Conservation (phyloP, 2,329 filamentous ascomycete genomes). For the Aspergillus japonicus region DNA sequence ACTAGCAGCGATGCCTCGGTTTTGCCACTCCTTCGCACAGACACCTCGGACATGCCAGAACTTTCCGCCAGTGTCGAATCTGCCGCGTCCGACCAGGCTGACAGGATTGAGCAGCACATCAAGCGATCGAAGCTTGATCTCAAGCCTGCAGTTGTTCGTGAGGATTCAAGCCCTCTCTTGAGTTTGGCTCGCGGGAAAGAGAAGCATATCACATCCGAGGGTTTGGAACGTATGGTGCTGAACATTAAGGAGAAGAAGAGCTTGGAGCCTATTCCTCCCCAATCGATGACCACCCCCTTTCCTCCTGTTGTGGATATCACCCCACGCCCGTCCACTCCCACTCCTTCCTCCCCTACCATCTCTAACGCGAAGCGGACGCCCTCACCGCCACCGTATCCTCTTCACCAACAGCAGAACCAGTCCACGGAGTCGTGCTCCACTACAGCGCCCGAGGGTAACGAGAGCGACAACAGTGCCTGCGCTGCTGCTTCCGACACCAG, state of each 20-base stretch:
- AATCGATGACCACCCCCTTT: conserved; percentile 40
- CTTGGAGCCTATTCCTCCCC: conserved; percentile 57
- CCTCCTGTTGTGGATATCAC: conserved; percentile 44
- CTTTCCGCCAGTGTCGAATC: conserved; percentile 78
- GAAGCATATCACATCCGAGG: conserved; percentile 87
- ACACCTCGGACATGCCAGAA: conserved; percentile 60
- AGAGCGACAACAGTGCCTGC: conserved; percentile 47
- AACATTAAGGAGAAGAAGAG: conserved; percentile 83
- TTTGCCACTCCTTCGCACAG: conserved; percentile 48
- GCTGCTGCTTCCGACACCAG: conserved; percentile 59
- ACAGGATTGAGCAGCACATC: conserved; percentile 56
- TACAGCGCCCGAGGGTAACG: conserved; percentile 46
- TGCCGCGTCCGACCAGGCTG: conserved; percentile 62
- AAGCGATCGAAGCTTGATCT: conserved; percentile 65
- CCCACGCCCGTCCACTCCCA: conserved; percentile 44
- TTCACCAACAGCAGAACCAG: conserved; percentile 35
- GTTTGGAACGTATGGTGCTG: conserved; percentile 90
- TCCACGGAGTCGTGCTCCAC: conserved; percentile 63
- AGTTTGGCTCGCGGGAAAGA: conserved; percentile 72
- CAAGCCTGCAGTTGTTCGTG: conserved; percentile 49
- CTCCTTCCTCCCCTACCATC: conserved; percentile 33
- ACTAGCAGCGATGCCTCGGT: conserved; percentile 53
- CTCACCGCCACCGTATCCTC: conserved; percentile 33
- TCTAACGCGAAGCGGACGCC: conserved; percentile 33
- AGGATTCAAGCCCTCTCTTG: conserved; percentile 47